A percentile compares a stretch with the other conserved stretches of the same genome.
These are phyloP conservation scores for Cicer arietinum DNA, from an alignment of 306 rosid species.

Conservation along the genomic window DNA sequence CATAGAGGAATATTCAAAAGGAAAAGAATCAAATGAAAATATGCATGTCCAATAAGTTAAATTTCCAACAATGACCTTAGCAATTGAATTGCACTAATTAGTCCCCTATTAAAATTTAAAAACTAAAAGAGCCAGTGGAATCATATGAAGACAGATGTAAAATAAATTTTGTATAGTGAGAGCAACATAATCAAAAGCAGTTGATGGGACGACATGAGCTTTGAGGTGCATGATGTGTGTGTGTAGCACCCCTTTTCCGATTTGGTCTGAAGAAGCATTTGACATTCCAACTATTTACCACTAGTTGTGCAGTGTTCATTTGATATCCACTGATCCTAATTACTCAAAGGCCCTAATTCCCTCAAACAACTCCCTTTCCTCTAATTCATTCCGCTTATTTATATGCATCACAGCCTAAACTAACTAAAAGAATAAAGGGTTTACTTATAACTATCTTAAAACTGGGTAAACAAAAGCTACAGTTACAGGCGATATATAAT, in stretches of 20 bases:
- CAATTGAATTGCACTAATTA: neutral
- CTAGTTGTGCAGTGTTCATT: neutral
- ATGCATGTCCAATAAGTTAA: constrained; percentile 8
- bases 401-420: constrained; percentile 3
- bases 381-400: neutral
- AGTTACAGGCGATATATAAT: constrained; percentile 20
- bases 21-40: constrained; percentile 36
- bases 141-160: constrained; percentile 3
- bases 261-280: neutral
- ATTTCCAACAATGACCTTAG: constrained; percentile 12
- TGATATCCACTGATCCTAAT: constrained; percentile 3
- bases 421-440: constrained; percentile 10
- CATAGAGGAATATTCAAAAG: constrained; percentile 26
- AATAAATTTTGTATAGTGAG: neutral
- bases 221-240: neutral
- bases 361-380: neutral
- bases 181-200: neutral
- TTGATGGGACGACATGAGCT: neutral
- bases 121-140: neutral
- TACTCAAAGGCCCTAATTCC: neutral
- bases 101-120: neutral
- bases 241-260: neutral
- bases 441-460: constrained; percentile 7
- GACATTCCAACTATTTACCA: neutral
- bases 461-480: constrained; percentile 14